Base-by-base conservation (phyloP, 2,329 filamentous ascomycete genomes). In the Botrytis fragariae region DNA sequence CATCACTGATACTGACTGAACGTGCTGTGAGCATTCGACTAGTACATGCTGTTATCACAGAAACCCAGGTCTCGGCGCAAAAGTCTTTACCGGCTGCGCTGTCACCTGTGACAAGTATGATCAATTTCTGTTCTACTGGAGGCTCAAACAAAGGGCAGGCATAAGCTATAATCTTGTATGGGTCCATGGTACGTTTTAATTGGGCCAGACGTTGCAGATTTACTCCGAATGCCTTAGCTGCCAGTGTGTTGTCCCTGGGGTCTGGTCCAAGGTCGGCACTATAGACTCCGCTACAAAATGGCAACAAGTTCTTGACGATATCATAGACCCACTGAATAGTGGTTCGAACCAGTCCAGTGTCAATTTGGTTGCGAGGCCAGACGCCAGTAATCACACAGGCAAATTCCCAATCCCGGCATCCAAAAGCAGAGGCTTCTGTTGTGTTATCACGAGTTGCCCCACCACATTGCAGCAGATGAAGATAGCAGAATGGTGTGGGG, bases 331-430 rank as follows among this genome's bases (percentile, higher is more conserved):
- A 91, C 7, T 78, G 72, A 5, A 86, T 78, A 2, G 80, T 83
- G 72, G 78, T 78, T 74, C 74, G 81, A 74, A 85, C 82, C 18
- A 75, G 57, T 63, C 82, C 79, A 0, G 83, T 86, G 61, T 79
- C 83, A 75, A 89, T 87, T 79, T 87, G 79, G 16, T 86, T 82
- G 25, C 88, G 86, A 3, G 83, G 82, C 89, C 89, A 91, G 73
- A 90, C 85, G 39, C 87, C 89, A 8, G 89, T 91, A 60, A 92
- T 78, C 7, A 91, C 87, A 76, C 89, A 91, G 63, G 89, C 89
- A 81, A 87, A 91, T 45, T 87, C 84, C 89, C 89, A 91, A 79
- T 88, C 84, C 80, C 89, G 86, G 82, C 86, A 90, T 62, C 89
- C 88, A 71, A 91, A 91, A 71, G 89, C 88, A 73, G 86, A 87